Percentiles rank a stretch among this genome's conserved stretches.
Evolutionary conservation across 768 basidiomycete species (phyloP).

Genomic region (Chalciporus piperatus): DNA sequence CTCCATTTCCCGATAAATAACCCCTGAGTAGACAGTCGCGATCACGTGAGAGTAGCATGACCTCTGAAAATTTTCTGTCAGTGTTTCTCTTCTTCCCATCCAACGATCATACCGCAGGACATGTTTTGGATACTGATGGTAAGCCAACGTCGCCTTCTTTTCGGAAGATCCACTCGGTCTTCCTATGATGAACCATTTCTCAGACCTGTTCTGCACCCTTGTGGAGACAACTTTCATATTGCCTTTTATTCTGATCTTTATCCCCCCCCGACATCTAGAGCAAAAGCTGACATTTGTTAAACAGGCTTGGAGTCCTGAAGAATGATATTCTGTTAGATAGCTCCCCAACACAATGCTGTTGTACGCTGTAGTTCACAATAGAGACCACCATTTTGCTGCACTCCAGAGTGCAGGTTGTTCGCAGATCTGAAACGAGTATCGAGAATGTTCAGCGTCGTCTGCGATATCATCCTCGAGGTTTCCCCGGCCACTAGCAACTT

Average conservation of each 20-base stretch:
- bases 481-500: too few species aligned
- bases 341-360: not conserved
- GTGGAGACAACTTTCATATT: constrained; percentile 27
- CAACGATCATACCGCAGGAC: too few species aligned
- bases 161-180: not conserved
- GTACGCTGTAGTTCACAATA: not conserved
- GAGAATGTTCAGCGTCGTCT: too few species aligned
- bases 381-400: not conserved
- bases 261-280: not conserved
- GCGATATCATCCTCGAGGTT: too few species aligned
- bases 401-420: too few species aligned
- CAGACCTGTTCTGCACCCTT: constrained; percentile 31
- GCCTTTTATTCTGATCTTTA: constrained; percentile 20
- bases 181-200: constrained; percentile 21
- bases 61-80: not conserved
- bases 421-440: too few species aligned
- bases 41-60: constrained; percentile 9
- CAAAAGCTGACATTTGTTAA: constrained; percentile 7
- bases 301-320: not conserved
- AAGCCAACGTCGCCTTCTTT: constrained; percentile 2
- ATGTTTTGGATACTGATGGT: constrained; percentile 1
- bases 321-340: not conserved
- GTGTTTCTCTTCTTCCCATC: not conserved
- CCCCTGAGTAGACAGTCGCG: not conserved
- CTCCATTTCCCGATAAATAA: not conserved